Conservation (phyloP, 306 rosid species). For the Trifolium pratense region DNA sequence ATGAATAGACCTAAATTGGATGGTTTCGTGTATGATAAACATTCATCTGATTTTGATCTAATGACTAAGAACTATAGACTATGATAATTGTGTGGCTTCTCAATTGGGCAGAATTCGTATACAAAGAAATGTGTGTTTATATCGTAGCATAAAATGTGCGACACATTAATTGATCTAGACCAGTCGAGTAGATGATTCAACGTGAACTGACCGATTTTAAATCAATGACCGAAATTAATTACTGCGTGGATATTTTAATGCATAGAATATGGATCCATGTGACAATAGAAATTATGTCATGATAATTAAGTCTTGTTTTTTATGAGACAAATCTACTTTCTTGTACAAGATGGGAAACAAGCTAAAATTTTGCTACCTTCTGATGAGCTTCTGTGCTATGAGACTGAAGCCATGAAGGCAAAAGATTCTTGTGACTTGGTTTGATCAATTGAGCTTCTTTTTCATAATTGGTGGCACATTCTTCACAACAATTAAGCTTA, state of each 20-base stretch:
- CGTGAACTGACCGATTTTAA: no score
- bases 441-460: constrained; percentile 75
- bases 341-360: not conserved
- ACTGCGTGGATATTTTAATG: not conserved
- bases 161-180: not conserved
- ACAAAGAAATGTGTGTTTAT: no score
- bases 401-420: constrained; percentile 94
- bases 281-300: not conserved
- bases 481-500: constrained; percentile 66
- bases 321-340: not conserved
- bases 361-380: constrained; percentile 56
- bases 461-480: constrained; percentile 74
- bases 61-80: no score
- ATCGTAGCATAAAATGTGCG: not conserved
- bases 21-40: no score
- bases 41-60: no score
- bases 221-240: no score
- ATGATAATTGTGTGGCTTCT: no score
- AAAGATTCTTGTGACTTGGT: constrained; percentile 65
- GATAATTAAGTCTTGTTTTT: not conserved
- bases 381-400: constrained; percentile 60
- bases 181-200: not conserved
- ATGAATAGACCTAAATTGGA: no score
- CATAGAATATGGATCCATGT: not conserved
- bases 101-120: no score